Conservation (phyloP, 2,329 filamentous ascomycete species). For the Tolypocladium paradoxum region DNA sequence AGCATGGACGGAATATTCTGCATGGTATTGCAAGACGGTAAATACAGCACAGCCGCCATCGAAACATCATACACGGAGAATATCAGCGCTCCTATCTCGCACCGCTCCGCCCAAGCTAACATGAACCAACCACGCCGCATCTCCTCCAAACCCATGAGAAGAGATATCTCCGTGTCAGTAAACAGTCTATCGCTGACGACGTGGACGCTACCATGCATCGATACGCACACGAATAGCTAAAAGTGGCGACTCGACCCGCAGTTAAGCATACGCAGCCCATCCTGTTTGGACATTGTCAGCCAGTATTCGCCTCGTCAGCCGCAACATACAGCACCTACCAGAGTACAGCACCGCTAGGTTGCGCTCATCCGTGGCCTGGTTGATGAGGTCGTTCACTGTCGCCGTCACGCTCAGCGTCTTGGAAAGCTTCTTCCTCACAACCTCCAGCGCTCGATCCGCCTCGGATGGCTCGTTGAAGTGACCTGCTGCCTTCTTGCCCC, state of each 20-base stretch:
- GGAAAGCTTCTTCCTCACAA: constrained; percentile 91
- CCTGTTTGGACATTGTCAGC: constrained; percentile 19
- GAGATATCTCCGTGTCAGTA: not conserved
- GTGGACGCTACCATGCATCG: not conserved
- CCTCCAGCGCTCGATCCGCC: constrained; percentile 80
- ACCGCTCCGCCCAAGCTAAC: not conserved
- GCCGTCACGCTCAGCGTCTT: constrained; percentile 91
- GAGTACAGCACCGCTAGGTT: constrained; percentile 88
- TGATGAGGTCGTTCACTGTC: constrained; percentile 93
- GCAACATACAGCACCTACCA: constrained; percentile 37
- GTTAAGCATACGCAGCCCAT: constrained; percentile 36
- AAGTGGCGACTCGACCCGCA: not conserved
- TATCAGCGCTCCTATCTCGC: not conserved
- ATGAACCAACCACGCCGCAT: not conserved
- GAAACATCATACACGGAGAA: too few relatives aligned
- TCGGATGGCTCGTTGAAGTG: constrained; percentile 53
- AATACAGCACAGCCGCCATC: too few relatives aligned
- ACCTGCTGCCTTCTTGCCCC: constrained; percentile 18
- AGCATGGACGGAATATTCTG: too few relatives aligned
- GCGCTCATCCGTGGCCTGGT: constrained; percentile 84
- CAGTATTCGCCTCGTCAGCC: constrained; percentile 6
- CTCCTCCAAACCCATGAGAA: not conserved
- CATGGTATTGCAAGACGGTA: too few relatives aligned
- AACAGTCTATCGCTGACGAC: not conserved
- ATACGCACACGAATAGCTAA: not conserved